phyloP scores from a whole-genome alignment of 2,329 filamentous ascomycete genomes.

The Fusarium lyarnte region DNA sequence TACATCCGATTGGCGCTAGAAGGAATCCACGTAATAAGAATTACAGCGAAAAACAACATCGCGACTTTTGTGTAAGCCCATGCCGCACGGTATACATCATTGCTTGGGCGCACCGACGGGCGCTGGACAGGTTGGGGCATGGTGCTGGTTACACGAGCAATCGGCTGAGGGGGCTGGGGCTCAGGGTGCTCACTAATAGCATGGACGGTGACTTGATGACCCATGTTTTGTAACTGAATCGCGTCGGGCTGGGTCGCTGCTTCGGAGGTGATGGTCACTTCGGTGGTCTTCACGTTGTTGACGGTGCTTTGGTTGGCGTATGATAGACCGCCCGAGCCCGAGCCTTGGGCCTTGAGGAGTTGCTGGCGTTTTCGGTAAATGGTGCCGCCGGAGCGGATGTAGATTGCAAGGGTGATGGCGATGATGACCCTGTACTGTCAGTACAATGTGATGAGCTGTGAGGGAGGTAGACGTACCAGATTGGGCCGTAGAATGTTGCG shows the following conservation, averaged over 20 bases:
- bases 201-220: neutral
- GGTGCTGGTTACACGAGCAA: neutral
- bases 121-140: neutral
- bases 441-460: rapidly evolving
- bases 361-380: slow-evolving; percentile 10
- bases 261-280: neutral
- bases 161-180: neutral
- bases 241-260: neutral
- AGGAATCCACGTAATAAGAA: neutral
- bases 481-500: slow-evolving; percentile 1
- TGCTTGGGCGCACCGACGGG: neutral
- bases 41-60: neutral
- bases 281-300: slow-evolving; percentile 3
- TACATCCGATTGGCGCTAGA: slow-evolving; percentile 5
- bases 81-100: slow-evolving; percentile 1
- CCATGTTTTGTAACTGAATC: neutral
- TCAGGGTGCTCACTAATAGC: neutral
- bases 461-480: neutral
- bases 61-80: slow-evolving; percentile 10
- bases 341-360: neutral
- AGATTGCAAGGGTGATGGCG: neutral
- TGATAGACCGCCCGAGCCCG: neutral
- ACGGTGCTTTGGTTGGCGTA: neutral
- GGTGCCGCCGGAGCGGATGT: neutral
- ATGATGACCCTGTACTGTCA: neutral